A percentile compares a stretch with the other conserved stretches of the same genome.
Evolutionary conservation across 495 filamentous ascomycete genomes (phyloP).

Genomic region (Antarctomyces pellizariae): DNA sequence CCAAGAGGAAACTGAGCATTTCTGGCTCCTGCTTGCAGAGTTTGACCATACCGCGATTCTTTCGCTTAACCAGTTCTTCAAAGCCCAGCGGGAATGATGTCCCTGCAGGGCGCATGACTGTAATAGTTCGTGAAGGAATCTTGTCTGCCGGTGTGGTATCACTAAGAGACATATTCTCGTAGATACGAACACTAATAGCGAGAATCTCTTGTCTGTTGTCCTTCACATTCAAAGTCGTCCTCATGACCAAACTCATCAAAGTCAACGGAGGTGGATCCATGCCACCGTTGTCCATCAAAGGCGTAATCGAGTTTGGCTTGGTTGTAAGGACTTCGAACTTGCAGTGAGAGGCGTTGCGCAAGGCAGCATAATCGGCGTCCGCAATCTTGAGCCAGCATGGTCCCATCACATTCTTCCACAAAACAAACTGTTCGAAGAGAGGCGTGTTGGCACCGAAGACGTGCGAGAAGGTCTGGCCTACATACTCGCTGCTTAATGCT

Average conservation of each 20-base stretch:
- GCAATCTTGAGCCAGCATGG: conserved; percentile 90
- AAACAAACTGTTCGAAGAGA: conserved; percentile 90
- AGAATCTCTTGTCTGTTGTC: conserved; percentile 95
- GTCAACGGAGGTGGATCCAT: conserved; percentile 69
- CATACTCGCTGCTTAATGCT: conserved; percentile 40
- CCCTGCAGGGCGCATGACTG: conserved; percentile 62
- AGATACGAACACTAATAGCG: conserved; percentile 70
- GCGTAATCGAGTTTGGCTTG: conserved; percentile 47
- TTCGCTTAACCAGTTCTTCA: conserved; percentile 42
- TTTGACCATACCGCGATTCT: conserved; percentile 40
- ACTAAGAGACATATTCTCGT: conserved; percentile 66
- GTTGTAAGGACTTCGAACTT: conserved; percentile 72
- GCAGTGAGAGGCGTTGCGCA: conserved; percentile 93
- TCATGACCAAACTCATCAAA: conserved; percentile 77
- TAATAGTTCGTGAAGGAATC: conserved; percentile 75
- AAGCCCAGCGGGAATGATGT: conserved; percentile 65
- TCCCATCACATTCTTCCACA: conserved; percentile 96
- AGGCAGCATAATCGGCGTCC: conserved; percentile 52
- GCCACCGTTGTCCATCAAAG: conserved; percentile 50
- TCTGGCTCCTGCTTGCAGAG: conserved; percentile 61
- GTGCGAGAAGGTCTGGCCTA: conserved; percentile 78
- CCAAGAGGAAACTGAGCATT: conserved; percentile 68
- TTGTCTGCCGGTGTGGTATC: conserved; percentile 77
- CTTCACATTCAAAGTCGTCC: conserved; percentile 71
- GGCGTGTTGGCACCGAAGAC: conserved; percentile 89